Evolutionary conservation across 257 asterid genomes (phyloP).

Genomic region (Capsicum chinense): DNA sequence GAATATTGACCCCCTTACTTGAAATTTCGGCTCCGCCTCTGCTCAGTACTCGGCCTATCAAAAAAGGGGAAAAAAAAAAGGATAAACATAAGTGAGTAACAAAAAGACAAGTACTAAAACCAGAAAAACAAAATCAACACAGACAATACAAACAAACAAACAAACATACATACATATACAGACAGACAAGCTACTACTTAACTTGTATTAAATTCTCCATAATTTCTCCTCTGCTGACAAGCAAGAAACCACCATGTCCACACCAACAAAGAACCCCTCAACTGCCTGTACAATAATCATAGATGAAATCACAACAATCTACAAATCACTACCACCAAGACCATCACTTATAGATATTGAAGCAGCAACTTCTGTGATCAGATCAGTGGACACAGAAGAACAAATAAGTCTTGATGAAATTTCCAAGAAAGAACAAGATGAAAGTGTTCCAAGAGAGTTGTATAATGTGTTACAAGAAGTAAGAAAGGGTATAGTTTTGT

Average conservation of each 20-base stretch:
- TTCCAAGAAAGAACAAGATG: constrained; percentile 43
- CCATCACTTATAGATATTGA: constrained; percentile 69
- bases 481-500: constrained; percentile 52
- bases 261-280: constrained; percentile 39
- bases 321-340: constrained; percentile 64
- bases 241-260: constrained; percentile 47
- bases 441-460: constrained; percentile 54
- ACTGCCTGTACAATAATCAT: constrained; percentile 49
- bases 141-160: not conserved
- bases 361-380: constrained; percentile 68
- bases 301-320: constrained; percentile 65
- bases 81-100: too few relatives aligned
- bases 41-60: too few relatives aligned
- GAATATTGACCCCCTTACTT: too few relatives aligned
- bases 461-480: constrained; percentile 55
- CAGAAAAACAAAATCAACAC: not conserved
- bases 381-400: constrained; percentile 54
- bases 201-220: not conserved
- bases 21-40: too few relatives aligned
- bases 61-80: too few relatives aligned
- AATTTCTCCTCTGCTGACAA: not conserved
- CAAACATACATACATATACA: not conserved
- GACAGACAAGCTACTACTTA: not conserved
- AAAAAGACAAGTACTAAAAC: too few relatives aligned
- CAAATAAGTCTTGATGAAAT: constrained; percentile 55